Evolutionary conservation across 2,329 filamentous ascomycete species (phyloP), one percentile per base, ranked within the genome.

Genomic region (Aspergillus clavatus): DNA sequence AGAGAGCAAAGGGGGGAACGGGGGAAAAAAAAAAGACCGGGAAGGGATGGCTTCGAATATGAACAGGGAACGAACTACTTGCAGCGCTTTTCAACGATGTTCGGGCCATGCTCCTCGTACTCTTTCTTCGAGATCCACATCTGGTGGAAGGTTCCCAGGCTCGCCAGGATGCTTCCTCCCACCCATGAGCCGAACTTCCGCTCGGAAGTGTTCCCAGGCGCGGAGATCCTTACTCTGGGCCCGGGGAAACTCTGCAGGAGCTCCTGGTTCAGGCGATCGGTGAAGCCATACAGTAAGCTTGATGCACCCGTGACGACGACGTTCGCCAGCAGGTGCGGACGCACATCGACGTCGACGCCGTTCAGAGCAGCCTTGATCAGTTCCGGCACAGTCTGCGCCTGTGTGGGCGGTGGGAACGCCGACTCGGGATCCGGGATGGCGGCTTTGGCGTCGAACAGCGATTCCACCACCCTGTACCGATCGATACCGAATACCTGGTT

Each of bases 101-200:
- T 82, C 5, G 83, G 75, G 1, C 93, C 93, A 67, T 95, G 90
- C 75, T 98, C 94, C 53, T 96, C 89, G 60, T 96, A 97, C 74
- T 98, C 93, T 76, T 95, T 95, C 69, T 83, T 88, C 19, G 86
- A 91, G 58, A 98, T 94, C 93, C 93, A 98, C 86, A 98, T 91
- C 75, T 98, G 93, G 73, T 98, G 93, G 72, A 98, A 98, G 11
- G 90, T 95, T 7, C 94, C 94, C 71, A 98, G 70, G 69, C 90
- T 96, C 5, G 88, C 90, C 56, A 98, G 74, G 58, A 98, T 96
- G 70, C 89, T 96, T 37, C 93, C 93, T 38, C 94, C 93, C 56
- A 98, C 89, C 91, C 93, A 98, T 40, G 87, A 84, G 18, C 88
- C 90, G 68, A 95, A 97, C 54, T 89, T 86, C 43, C 94, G 76